Conservation (phyloP, 768 basidiomycete species). For the Lactifluus echinatus region DNA sequence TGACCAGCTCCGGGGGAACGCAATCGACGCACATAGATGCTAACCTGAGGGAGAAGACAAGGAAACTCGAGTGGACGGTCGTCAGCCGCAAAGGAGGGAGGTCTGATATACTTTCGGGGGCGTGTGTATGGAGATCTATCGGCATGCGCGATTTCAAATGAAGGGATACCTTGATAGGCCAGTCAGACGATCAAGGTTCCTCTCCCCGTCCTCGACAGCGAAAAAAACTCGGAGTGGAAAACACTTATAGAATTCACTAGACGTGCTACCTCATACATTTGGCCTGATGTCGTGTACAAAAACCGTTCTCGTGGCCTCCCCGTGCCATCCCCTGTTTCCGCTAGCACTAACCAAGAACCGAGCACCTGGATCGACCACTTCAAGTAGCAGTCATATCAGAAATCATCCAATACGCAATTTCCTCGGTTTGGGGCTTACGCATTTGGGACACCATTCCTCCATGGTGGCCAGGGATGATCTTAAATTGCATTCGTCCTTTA, state of each 20-base stretch:
- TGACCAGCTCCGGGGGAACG: constrained; percentile 31
- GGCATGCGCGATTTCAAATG: constrained; percentile 19
- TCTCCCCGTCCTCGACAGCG: constrained; percentile 7
- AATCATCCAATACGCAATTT: constrained; percentile 19
- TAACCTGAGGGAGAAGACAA: background rate
- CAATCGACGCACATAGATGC: constrained; percentile 29
- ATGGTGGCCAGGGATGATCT: constrained; percentile 93
- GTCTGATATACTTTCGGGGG: constrained; percentile 17
- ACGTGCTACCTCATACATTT: constrained; percentile 3
- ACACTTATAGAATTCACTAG: constrained; percentile 5
- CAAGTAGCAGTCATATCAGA: constrained; percentile 4
- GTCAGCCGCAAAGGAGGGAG: background rate
- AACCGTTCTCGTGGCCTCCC: constrained; percentile 82
- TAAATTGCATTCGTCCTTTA: constrained; percentile 71
- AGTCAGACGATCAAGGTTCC: background rate
- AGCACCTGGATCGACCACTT: constrained; percentile 81
- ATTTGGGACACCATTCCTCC: constrained; percentile 91
- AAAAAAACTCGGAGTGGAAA: constrained; percentile 12
- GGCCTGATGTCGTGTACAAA: constrained; percentile 82
- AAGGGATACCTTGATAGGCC: background rate
- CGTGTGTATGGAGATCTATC: constrained; percentile 17
- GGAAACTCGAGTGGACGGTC: background rate
- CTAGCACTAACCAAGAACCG: constrained; percentile 86
- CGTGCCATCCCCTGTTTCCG: constrained; percentile 91
- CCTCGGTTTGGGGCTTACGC: constrained; percentile 48